Evolutionary conservation across 805 yeast genomes (phyloP), one percentile per base, ranked within the genome.

Genomic region (Citeromyces nyonsensis): DNA sequence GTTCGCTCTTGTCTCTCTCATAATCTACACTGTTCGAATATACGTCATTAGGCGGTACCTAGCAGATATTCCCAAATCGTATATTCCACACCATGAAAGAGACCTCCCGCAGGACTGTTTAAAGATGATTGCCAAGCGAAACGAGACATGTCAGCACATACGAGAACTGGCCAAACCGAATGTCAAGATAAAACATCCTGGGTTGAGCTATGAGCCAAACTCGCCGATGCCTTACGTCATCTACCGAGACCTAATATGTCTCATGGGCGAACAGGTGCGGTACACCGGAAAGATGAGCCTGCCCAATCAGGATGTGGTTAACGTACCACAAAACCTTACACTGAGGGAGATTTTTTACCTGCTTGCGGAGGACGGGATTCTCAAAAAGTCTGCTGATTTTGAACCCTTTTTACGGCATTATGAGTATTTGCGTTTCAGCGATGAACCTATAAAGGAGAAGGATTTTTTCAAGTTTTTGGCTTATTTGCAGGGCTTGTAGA

Each of bases 21-120:
- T 70, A 2, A 48, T 80, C 12, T 69, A 73, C 40, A 53, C 78
- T 13, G 55, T 69, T 26, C 61, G 97, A 35, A 55, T 83, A 6
- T 57, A 73, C 35, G 62, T 66, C 15, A 61, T 67, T 35, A 61
- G 76, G 36, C 61, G 70, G 33, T 58, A 75, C 32, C 45, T 85
- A 38, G 69, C 71, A 36, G 91, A 79, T 40, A 80, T 86, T 12
- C 96, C 96, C 0, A 69, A 78, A 38, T 56, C 70, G 13, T 84
- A 83, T 49, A 62, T 85, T 18, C 86, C 94, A 2, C 59, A 71
- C 11, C 66, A 73, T 22, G 52, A 61, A 5, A 73, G 67, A 36
- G 83, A 76, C 43, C 48, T 76, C 27, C 75, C 81, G 1, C 50
- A 49, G n/a, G 48, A 54, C 3, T 59, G 67, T 36, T 51, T 65